Conservation (phyloP, 371 early-diverging fungal species). For the Mucor piriformis region DNA sequence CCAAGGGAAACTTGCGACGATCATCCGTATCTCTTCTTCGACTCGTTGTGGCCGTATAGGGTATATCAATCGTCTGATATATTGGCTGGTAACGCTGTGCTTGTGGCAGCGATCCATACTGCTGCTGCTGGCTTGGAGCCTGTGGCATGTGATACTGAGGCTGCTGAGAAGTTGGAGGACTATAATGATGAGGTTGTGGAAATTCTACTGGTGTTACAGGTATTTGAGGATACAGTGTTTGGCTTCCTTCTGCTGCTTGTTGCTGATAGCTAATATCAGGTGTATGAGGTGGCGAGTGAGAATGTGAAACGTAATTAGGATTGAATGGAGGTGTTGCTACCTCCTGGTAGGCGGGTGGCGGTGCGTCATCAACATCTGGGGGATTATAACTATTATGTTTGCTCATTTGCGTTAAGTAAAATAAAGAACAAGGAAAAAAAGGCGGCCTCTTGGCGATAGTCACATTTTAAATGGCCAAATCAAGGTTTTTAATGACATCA, state of each 20-base stretch:
- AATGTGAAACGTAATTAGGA: not conserved
- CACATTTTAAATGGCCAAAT: too few species aligned
- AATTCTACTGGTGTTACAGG: not conserved
- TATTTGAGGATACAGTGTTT: conserved; percentile 15
- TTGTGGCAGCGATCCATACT: not conserved
- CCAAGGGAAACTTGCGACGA: conserved; percentile 24
- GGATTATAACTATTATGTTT: conserved; percentile 4
- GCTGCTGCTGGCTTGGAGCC: not conserved
- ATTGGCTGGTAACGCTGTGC: not conserved
- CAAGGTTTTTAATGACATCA: not conserved
- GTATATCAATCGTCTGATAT: conserved; percentile 28
- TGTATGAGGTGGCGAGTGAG: conserved; percentile 4
- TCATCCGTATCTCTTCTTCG: not conserved
- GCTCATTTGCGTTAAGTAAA: not conserved
- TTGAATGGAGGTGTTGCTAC: conserved; percentile 2
- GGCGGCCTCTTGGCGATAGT: not conserved
- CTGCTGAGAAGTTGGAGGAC: not conserved
- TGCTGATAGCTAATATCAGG: not conserved
- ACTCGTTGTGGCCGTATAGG: not conserved
- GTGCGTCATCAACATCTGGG: conserved; percentile 19
- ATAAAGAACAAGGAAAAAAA: not conserved
- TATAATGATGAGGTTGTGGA: not conserved
- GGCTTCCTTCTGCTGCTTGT: not conserved
- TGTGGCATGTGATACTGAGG: not conserved
- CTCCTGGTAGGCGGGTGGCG: conserved; percentile 25